These are phyloP conservation scores for Ceratocystis destructans DNA, from an alignment of 2,329 filamentous ascomycete species.

Conservation along the genomic window DNA sequence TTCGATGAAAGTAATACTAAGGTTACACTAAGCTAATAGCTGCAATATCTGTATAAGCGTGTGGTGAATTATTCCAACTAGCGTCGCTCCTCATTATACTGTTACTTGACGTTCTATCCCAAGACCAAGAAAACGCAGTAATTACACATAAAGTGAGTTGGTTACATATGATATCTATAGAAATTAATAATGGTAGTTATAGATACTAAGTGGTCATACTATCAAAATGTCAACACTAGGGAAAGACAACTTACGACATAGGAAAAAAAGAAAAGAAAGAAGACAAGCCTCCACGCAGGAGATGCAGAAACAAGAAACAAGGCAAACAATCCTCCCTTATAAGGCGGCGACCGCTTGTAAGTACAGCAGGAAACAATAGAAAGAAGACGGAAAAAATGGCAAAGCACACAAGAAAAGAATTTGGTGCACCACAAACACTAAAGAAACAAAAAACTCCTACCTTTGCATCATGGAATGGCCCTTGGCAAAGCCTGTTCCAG, in stretches of 20 bases:
- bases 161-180: too few relatives aligned
- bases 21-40: too few relatives aligned
- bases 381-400: background rate
- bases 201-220: background rate
- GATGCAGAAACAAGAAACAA: conserved; percentile 6
- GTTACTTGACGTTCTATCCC: too few relatives aligned
- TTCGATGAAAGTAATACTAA: too few relatives aligned
- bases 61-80: too few relatives aligned
- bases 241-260: background rate
- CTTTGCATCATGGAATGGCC: background rate
- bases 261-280: background rate
- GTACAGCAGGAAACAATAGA: background rate
- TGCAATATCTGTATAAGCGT: too few relatives aligned
- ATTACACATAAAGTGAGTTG: too few relatives aligned
- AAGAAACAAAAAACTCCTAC: background rate
- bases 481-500: background rate
- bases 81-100: too few relatives aligned
- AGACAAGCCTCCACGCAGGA: background rate
- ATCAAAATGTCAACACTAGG: background rate
- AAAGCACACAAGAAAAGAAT: background rate
- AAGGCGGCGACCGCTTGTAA: background rate
- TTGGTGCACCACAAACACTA: background rate
- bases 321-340: conserved; percentile 2
- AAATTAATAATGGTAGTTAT: background rate
- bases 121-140: too few relatives aligned